Conservation (phyloP, 2,329 filamentous ascomycete genomes). For the Neocatenulostroma microsporum region DNA sequence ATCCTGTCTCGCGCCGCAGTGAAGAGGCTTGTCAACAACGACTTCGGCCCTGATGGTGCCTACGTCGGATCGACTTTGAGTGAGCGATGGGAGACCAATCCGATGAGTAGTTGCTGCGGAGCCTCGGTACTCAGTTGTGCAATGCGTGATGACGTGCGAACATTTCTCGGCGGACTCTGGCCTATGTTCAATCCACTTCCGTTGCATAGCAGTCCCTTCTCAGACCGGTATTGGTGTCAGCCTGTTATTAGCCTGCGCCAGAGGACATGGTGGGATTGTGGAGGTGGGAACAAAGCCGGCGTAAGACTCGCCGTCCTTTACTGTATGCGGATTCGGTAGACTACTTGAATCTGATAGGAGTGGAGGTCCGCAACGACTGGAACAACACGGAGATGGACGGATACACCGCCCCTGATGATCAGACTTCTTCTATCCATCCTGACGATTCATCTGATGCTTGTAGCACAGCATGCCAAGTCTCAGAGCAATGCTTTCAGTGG, state of each 20-base stretch:
- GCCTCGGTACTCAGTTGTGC: slow-evolving; percentile 44
- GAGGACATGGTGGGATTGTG: slow-evolving; percentile 45
- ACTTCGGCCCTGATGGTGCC: slow-evolving; percentile 26
- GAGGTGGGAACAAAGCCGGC: slow-evolving; percentile 38
- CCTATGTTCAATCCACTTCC: slow-evolving; percentile 45
- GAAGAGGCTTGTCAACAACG: slow-evolving; percentile 31
- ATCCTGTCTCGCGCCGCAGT: slow-evolving; percentile 41
- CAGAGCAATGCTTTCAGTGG: slow-evolving; percentile 31
- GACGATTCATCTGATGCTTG: slow-evolving; percentile 29
- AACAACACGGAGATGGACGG: slow-evolving; percentile 31
- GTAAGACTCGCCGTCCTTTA: slow-evolving; percentile 21
- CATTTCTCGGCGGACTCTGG: slow-evolving; percentile 41
- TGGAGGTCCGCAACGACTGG: slow-evolving; percentile 25
- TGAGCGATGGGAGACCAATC: slow-evolving; percentile 32
- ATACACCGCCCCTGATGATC: slow-evolving; percentile 22
- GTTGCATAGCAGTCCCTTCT: slow-evolving; percentile 43
- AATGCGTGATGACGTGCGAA: slow-evolving; percentile 33
- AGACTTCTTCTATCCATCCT: no score
- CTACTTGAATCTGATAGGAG: slow-evolving; percentile 21
- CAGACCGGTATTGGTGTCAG: slow-evolving; percentile 45
- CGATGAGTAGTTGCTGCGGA: slow-evolving; percentile 44
- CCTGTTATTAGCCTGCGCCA: slow-evolving; percentile 43
- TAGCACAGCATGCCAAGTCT: slow-evolving; percentile 40
- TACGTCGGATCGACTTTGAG: slow-evolving; percentile 32
- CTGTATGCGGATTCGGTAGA: slow-evolving; percentile 26